A percentile compares a stretch with the other conserved stretches of the same genome.
Evolutionary conservation across 2,329 filamentous ascomycete species (phyloP).

Genomic region (Ophiostoma australiae): DNA sequence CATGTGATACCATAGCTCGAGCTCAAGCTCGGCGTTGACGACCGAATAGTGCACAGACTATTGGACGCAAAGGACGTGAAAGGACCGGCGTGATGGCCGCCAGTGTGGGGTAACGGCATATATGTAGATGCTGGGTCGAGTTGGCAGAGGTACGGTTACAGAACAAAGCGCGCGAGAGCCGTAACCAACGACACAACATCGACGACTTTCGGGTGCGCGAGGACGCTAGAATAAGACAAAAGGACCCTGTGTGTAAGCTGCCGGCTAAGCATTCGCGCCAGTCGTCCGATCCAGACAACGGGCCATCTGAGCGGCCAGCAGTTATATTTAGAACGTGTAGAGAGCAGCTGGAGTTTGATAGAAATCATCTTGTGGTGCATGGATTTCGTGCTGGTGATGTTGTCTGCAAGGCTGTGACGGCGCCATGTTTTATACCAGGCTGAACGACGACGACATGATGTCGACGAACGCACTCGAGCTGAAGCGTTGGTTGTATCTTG

Average conservation of each 20-base stretch:
- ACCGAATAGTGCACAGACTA: not conserved
- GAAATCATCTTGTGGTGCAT: not conserved
- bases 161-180: not conserved
- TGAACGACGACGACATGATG: not conserved
- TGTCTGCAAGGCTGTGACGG: not conserved
- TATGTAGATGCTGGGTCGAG: too few species aligned
- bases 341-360: not conserved
- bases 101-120: not conserved
- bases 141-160: not conserved
- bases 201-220: not conserved
- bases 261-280: not conserved
- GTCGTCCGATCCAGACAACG: too few species aligned
- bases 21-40: not conserved
- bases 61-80: not conserved
- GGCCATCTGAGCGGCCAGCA: too few species aligned
- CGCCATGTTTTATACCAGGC: not conserved
- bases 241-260: not conserved
- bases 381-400: not conserved
- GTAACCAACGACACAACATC: not conserved
- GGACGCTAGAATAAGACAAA: constrained; percentile 3
- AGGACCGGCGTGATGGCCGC: not conserved
- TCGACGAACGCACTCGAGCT: not conserved
- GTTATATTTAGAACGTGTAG: not conserved
- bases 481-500: not conserved
- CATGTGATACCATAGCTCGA: not conserved